Evolutionary conservation across 1,284 basidiomycete species (phyloP).

Genomic region (Xerocomus amazonicus): DNA sequence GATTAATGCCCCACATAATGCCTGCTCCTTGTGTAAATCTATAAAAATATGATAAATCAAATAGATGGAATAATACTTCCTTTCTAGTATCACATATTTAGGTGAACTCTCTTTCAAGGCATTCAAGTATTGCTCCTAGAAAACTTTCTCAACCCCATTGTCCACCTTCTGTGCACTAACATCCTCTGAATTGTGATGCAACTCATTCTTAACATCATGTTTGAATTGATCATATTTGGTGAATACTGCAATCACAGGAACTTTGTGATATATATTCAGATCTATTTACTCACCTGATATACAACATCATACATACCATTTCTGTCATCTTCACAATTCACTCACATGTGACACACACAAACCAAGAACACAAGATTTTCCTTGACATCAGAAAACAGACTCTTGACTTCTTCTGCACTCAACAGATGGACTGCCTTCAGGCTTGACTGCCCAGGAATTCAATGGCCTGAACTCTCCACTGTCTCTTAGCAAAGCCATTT

Average conservation of each 20-base stretch:
- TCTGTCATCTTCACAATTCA: conserved; percentile 5
- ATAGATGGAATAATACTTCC: not conserved
- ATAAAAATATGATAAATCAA: not conserved
- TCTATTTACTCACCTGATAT: too few relatives aligned
- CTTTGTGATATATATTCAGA: too few relatives aligned
- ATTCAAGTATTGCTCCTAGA: not conserved
- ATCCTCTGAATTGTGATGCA: not conserved
- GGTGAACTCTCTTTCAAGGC: not conserved
- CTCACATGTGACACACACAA: conserved; percentile 24
- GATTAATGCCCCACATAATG: not conserved
- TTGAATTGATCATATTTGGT: conserved; percentile 11
- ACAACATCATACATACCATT: not conserved
- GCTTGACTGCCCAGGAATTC: conserved; percentile 27
- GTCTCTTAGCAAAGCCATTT: conserved; percentile 54
- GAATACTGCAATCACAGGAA: conserved; percentile 5
- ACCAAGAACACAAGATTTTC: conserved; percentile 80
- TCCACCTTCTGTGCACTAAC: not conserved
- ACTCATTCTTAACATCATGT: not conserved
- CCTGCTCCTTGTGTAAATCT: not conserved
- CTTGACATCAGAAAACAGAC: too few relatives aligned
- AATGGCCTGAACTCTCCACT: conserved; percentile 28
- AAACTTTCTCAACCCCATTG: too few relatives aligned
- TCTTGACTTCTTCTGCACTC: conserved; percentile 75
- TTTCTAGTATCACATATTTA: not conserved
- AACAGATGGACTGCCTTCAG: conserved; percentile 76